Conservation (phyloP, 148 eudicot genomes). For the Diospyros lotus region DNA sequence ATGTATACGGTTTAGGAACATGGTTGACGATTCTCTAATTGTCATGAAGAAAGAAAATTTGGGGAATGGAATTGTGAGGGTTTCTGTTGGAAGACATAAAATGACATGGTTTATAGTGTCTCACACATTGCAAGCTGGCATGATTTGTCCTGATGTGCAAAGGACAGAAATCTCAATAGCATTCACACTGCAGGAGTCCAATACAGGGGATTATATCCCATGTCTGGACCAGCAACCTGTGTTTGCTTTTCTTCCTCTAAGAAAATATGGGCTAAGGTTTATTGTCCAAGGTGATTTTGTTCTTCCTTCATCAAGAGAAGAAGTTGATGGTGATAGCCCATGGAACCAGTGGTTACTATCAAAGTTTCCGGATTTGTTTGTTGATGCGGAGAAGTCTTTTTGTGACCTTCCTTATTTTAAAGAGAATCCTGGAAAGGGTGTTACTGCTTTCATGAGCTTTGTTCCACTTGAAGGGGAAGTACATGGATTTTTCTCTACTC, state of each 20-base stretch:
- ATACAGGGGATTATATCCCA: constrained; percentile 55
- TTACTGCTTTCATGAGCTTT: constrained; percentile 77
- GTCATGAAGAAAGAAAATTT: constrained; percentile 74
- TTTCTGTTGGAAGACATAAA: constrained; percentile 62
- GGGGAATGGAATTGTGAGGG: constrained; percentile 72
- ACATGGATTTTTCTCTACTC: constrained; percentile 83
- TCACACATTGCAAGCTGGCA: constrained; percentile 50
- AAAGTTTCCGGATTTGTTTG: constrained; percentile 79
- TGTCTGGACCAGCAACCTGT: constrained; percentile 81
- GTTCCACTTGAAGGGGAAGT: constrained; percentile 92
- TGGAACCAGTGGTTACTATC: constrained; percentile 98
- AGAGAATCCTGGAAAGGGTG: constrained; percentile 65
- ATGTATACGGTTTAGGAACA: constrained; percentile 64
- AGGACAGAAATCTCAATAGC: constrained; percentile 89
- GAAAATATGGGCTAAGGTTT: constrained; percentile 91
- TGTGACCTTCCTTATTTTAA: constrained; percentile 69
- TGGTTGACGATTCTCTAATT: constrained; percentile 49
- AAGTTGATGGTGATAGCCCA: constrained; percentile 91
- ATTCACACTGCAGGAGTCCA: constrained; percentile 68
- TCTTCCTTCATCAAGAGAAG: constrained; percentile 98
- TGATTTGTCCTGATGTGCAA: constrained; percentile 58
- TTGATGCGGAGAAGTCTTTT: constrained; percentile 64
- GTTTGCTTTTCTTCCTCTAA: constrained; percentile 92
- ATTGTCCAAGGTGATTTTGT: constrained; percentile 97
- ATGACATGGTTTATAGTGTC: constrained; percentile 88